Percentiles rank a stretch among this genome's conserved stretches.
Conservation (phyloP, 148 eudicot species). For the Rhododendron williamsianum region DNA sequence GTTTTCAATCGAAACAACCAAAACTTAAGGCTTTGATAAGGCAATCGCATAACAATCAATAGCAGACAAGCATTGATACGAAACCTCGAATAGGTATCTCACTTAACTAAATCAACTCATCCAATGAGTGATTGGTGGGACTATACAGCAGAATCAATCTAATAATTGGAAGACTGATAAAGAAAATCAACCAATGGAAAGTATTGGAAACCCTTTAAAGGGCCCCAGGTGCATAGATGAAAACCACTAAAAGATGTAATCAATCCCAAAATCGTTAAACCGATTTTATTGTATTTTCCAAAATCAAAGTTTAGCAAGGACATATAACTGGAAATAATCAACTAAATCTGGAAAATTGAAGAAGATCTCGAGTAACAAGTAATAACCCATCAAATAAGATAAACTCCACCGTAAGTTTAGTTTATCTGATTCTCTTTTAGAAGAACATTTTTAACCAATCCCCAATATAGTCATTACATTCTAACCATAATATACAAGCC, state of each 20-base stretch:
- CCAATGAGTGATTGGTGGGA: background rate
- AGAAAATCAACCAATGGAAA: background rate
- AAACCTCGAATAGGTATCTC: background rate
- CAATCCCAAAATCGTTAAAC: background rate
- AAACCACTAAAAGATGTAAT: background rate
- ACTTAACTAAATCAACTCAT: background rate
- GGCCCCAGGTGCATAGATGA: background rate
- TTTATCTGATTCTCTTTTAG: too few relatives aligned
- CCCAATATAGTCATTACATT: too few relatives aligned
- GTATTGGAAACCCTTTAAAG: background rate
- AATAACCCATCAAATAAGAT: background rate
- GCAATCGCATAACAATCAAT: background rate
- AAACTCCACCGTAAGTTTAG: background rate
- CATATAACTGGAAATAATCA: background rate
- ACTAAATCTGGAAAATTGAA: conserved; percentile 7
- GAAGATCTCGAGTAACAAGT: background rate
- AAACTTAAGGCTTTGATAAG: background rate
- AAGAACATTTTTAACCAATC: too few relatives aligned
- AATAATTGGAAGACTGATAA: background rate
- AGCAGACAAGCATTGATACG: background rate
- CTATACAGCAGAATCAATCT: background rate
- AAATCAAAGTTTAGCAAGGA: background rate
- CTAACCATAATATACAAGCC: too few relatives aligned
- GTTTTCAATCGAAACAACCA: background rate
- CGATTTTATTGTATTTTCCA: background rate